These are phyloP conservation scores for Sinapis alba DNA, from an alignment of 441 rosid species.

Conservation along the genomic window DNA sequence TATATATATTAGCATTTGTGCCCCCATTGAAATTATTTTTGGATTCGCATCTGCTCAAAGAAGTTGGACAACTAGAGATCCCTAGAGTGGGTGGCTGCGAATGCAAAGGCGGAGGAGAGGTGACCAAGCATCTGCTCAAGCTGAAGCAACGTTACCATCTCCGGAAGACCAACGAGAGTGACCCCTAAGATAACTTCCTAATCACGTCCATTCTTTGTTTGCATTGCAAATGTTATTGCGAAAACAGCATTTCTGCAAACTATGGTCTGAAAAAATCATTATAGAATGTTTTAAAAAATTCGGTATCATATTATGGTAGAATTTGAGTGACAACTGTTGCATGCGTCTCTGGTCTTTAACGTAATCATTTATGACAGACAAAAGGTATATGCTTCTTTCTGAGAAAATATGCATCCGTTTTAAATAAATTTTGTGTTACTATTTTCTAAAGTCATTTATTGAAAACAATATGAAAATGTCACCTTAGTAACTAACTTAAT, in stretches of 20 bases:
- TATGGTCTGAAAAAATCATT: too few relatives aligned
- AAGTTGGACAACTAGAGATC: too few relatives aligned
- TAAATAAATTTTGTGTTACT: not conserved
- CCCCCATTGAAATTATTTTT: too few relatives aligned
- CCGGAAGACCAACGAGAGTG: too few relatives aligned
- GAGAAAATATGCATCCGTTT: not conserved
- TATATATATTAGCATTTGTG: too few relatives aligned
- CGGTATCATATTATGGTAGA: not conserved
- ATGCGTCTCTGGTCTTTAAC: not conserved
- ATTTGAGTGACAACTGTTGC: not conserved
- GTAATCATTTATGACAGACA: not conserved
- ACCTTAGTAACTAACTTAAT: not conserved
- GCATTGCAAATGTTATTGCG: slow-evolving; percentile 3
- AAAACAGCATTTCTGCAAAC: not conserved
- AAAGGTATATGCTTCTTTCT: not conserved
- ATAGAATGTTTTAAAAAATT: not conserved
- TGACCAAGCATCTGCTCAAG: too few relatives aligned
- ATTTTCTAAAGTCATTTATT: not conserved
- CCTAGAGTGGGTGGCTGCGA: too few relatives aligned
- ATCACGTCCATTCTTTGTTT: slow-evolving; percentile 7
- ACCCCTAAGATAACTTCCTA: not conserved
- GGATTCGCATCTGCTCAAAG: too few relatives aligned
- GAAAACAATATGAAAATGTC: not conserved
- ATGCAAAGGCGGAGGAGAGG: too few relatives aligned
- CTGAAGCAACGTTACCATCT: too few relatives aligned